A percentile compares a stretch with the other conserved stretches of the same genome.
These are phyloP conservation scores for Lecanicillium sp. DNA, from an alignment of 2,329 filamentous ascomycete species.

Conservation along the genomic window DNA sequence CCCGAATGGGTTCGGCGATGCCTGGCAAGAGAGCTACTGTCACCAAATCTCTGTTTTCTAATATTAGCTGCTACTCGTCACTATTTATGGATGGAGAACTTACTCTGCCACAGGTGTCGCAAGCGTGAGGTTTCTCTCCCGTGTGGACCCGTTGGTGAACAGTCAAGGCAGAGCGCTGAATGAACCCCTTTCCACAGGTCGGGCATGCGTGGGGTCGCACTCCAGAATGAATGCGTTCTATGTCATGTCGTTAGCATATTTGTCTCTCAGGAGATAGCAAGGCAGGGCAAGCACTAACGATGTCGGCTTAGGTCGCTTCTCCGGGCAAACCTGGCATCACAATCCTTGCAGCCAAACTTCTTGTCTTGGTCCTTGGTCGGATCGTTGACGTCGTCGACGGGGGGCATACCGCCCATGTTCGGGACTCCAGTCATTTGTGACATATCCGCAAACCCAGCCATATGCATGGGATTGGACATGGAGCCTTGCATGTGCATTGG, in stretches of 20 bases:
- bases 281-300: constrained; percentile 50
- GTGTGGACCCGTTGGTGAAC: constrained; percentile 95
- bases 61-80: constrained; percentile 57
- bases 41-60: constrained; percentile 56
- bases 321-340: constrained; percentile 84
- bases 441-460: constrained; percentile 31
- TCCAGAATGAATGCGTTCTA: constrained; percentile 93
- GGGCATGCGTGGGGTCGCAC: constrained; percentile 89
- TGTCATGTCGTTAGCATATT: constrained; percentile 26
- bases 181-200: constrained; percentile 92
- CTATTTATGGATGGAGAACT: constrained; percentile 1
- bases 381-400: constrained; percentile 15
- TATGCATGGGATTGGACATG: constrained; percentile 34
- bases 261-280: not conserved
- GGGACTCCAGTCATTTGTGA: constrained; percentile 26
- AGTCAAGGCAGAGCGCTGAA: constrained; percentile 89
- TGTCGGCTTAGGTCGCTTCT: constrained; percentile 91
- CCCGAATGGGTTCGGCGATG: constrained; percentile 94
- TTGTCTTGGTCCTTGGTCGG: constrained; percentile 40
- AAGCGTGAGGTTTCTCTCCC: constrained; percentile 97
- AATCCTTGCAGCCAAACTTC: constrained; percentile 83
- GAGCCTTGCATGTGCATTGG: constrained; percentile 38
- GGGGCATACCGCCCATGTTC: constrained; percentile 28
- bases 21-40: constrained; percentile 87
- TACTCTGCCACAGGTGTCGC: constrained; percentile 93